phyloP scores from a whole-genome alignment of 306 rosid genomes.

The Fragaria iinumae region DNA sequence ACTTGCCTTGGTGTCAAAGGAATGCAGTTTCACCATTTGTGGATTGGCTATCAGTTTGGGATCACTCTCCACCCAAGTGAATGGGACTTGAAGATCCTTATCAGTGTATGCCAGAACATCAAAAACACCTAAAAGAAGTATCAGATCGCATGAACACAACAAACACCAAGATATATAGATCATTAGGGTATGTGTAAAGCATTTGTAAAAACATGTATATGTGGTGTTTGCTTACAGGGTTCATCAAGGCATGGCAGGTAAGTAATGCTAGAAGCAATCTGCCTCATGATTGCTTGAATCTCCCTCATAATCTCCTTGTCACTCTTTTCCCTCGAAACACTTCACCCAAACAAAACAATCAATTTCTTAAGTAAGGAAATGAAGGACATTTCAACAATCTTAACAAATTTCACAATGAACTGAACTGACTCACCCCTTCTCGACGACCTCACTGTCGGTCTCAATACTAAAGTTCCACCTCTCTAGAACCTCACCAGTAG shows the following conservation, averaged over 20 bases:
- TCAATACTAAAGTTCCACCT: slow-evolving; percentile 99
- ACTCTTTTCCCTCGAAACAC: slow-evolving; percentile 88
- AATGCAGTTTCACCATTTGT: slow-evolving; percentile 97
- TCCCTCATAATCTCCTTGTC: slow-evolving; percentile 99
- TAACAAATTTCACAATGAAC: not conserved
- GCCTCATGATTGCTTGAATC: slow-evolving; percentile 98
- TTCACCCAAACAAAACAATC: slow-evolving; percentile 19
- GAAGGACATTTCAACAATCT: not conserved
- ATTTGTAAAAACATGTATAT: not conserved
- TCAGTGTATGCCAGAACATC: slow-evolving; percentile 98
- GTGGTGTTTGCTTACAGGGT: slow-evolving; percentile 48
- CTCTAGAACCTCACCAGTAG: slow-evolving; percentile 83
- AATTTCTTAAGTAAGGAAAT: not conserved
- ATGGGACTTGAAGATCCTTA: slow-evolving; percentile 88
- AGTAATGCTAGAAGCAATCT: slow-evolving; percentile 98
- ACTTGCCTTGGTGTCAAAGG: slow-evolving; percentile 94
- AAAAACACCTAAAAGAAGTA: slow-evolving; percentile 64
- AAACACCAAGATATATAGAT: not conserved
- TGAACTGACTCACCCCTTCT: slow-evolving; percentile 50
- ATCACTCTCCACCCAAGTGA: slow-evolving; percentile 98
- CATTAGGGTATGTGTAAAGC: not conserved
- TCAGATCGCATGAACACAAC: not conserved
- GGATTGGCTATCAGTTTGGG: slow-evolving; percentile 96
- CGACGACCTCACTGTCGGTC: slow-evolving; percentile 84
- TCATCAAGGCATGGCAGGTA: slow-evolving; percentile 97